Percentiles rank a stretch among this genome's conserved stretches.
Conservation (phyloP, 1,284 basidiomycete genomes). For the Ustilago bromivora region DNA sequence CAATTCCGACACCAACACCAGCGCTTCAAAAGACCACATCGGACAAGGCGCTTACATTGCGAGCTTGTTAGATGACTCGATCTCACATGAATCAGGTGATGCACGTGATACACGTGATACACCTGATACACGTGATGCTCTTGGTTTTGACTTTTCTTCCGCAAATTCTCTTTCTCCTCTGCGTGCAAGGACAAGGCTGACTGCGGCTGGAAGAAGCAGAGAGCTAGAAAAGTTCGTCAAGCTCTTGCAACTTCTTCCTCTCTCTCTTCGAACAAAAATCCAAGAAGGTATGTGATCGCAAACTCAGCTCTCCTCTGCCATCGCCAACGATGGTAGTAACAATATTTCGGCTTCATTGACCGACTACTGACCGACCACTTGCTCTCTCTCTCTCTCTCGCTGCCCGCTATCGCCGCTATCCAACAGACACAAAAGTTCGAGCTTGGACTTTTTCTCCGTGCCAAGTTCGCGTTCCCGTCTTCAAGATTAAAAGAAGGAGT, state of each 20-base stretch:
- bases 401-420: background rate
- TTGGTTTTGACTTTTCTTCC: slow-evolving; percentile 3
- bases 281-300: slow-evolving; percentile 49
- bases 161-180: slow-evolving; percentile 10
- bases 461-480: slow-evolving; percentile 63
- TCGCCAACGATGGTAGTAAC: background rate
- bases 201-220: background rate
- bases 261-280: slow-evolving; percentile 57
- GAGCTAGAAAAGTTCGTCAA: slow-evolving; percentile 28
- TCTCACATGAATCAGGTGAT: slow-evolving; percentile 18
- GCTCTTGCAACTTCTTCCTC: slow-evolving; percentile 24
- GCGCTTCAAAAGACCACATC: slow-evolving; percentile 23
- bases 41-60: background rate
- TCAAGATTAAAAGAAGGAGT: slow-evolving; percentile 51
- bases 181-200: background rate
- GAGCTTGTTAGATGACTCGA: background rate
- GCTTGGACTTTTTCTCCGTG: slow-evolving; percentile 56
- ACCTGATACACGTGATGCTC: slow-evolving; percentile 8
- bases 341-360: background rate
- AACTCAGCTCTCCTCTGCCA: slow-evolving; percentile 2
- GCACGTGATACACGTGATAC: no score
- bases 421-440: slow-evolving; percentile 60
- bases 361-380: background rate
- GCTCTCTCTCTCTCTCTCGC: background rate
- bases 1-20: background rate